These are phyloP conservation scores for Fistulifera solaris DNA, from an alignment of 108 stramenopile species.

Conservation along the genomic window DNA sequence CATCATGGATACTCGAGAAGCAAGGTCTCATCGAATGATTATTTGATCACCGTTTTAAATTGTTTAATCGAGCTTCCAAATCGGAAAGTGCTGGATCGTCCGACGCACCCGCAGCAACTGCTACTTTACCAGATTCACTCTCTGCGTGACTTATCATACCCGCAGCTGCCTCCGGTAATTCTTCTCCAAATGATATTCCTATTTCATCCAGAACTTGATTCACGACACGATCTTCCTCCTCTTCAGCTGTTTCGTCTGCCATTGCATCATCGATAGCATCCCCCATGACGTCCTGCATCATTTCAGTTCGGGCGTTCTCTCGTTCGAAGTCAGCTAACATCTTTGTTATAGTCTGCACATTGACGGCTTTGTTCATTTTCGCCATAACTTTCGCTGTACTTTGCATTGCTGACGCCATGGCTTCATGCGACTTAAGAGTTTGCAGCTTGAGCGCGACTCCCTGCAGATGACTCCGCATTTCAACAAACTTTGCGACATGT, in stretches of 20 bases:
- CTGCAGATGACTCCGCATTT: slow-evolving; percentile 92
- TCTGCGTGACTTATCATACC: slow-evolving; percentile 23
- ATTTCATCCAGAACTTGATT: slow-evolving; percentile 86
- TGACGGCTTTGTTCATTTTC: slow-evolving; percentile 92
- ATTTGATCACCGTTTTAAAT: slow-evolving; percentile 59
- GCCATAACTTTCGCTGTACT: slow-evolving; percentile 83
- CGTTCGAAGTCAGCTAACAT: slow-evolving; percentile 96
- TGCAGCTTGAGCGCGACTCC: slow-evolving; percentile 90
- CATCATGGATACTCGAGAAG: too few species aligned
- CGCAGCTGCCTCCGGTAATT: slow-evolving; percentile 64
- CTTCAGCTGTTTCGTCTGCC: slow-evolving; percentile 83
- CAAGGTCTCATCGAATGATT: neutral
- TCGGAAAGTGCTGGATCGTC: slow-evolving; percentile 69
- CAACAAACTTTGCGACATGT: slow-evolving; percentile 93
- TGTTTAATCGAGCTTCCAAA: slow-evolving; percentile 82
- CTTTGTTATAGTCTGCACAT: slow-evolving; percentile 87
- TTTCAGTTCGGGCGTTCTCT: slow-evolving; percentile 91
- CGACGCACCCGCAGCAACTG: slow-evolving; percentile 32
- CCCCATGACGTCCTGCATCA: slow-evolving; percentile 96
- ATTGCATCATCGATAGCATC: slow-evolving; percentile 92
- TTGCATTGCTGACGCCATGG: slow-evolving; percentile 93
- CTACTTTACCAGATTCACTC: slow-evolving; percentile 20
- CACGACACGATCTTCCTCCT: slow-evolving; percentile 88
- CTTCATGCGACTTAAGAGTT: slow-evolving; percentile 90
- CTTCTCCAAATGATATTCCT: slow-evolving; percentile 71